These are phyloP conservation scores for Heritiera fomes DNA, from an alignment of 345 rosid species.

Conservation along the genomic window DNA sequence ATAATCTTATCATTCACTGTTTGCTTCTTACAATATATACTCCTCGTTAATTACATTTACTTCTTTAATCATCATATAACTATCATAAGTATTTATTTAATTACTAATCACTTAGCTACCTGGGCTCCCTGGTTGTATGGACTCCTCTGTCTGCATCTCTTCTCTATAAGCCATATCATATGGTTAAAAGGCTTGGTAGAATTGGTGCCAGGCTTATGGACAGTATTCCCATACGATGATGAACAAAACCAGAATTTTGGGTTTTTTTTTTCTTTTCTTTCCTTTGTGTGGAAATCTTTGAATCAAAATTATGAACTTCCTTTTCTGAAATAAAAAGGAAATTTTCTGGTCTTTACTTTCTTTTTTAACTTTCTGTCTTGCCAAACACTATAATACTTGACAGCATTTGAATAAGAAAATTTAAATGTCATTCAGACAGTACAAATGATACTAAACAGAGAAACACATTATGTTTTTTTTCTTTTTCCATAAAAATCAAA, in stretches of 20 bases:
- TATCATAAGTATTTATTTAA: no score
- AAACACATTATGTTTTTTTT: neutral
- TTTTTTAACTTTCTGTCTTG: neutral
- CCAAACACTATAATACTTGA: neutral
- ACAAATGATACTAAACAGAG: no score
- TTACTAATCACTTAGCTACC: no score
- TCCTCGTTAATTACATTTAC: no score
- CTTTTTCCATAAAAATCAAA: constrained; percentile 28
- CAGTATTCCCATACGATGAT: constrained; percentile 39
- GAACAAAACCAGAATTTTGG: neutral
- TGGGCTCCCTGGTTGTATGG: no score
- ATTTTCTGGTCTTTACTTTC: neutral
- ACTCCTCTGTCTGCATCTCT: no score
- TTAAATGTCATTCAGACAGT: neutral
- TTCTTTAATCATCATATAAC: no score
- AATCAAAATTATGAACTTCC: neutral
- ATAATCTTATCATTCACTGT: no score
- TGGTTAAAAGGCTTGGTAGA: constrained; percentile 68
- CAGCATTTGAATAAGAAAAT: constrained; percentile 1
- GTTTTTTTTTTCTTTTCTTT: neutral
- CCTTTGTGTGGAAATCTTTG: neutral
- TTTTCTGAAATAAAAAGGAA: neutral
- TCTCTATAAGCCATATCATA: no score
- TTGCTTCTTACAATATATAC: no score
- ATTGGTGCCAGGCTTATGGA: constrained; percentile 75